Evolutionary conservation across 148 eudicot genomes (phyloP).

Genomic region (Camellia granthamiana): DNA sequence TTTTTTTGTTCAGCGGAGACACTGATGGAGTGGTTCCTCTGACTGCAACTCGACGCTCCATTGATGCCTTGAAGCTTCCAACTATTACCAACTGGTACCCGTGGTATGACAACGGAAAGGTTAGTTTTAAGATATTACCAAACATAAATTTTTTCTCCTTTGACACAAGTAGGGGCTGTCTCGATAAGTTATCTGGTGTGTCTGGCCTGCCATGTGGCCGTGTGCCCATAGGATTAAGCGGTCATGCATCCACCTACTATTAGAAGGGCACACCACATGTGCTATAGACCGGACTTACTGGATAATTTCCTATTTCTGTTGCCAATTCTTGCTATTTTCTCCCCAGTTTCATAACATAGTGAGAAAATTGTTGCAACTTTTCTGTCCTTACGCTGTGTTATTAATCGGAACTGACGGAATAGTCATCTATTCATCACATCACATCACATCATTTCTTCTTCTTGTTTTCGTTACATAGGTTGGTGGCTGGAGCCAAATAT

Average conservation of each 20-base stretch:
- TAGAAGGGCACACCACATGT: no score
- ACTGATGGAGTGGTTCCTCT: slow-evolving; percentile 74
- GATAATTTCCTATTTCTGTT: background rate
- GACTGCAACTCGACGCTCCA: slow-evolving; percentile 86
- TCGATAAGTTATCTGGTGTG: no score
- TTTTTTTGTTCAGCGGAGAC: slow-evolving; percentile 20
- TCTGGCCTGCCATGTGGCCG: no score
- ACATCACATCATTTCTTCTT: background rate
- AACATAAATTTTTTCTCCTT: background rate
- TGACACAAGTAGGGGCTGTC: background rate
- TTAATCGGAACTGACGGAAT: no score
- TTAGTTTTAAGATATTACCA: slow-evolving; percentile 24
- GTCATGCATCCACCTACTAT: no score
- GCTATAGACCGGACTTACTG: no score
- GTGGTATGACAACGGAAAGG: slow-evolving; percentile 87
- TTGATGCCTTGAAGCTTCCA: slow-evolving; percentile 81
- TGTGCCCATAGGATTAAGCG: no score
- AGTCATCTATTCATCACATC: no score
- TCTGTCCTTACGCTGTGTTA: no score
- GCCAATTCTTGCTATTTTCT: background rate
- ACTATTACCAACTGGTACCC: slow-evolving; percentile 73
- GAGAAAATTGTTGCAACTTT: no score
- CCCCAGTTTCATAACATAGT: background rate
- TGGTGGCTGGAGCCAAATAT: slow-evolving; percentile 96
- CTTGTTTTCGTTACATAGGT: slow-evolving; percentile 42